Evolutionary conservation across 1,284 basidiomycete species (phyloP), one percentile per base, ranked within the genome.

Genomic region (Trametes pubescens): DNA sequence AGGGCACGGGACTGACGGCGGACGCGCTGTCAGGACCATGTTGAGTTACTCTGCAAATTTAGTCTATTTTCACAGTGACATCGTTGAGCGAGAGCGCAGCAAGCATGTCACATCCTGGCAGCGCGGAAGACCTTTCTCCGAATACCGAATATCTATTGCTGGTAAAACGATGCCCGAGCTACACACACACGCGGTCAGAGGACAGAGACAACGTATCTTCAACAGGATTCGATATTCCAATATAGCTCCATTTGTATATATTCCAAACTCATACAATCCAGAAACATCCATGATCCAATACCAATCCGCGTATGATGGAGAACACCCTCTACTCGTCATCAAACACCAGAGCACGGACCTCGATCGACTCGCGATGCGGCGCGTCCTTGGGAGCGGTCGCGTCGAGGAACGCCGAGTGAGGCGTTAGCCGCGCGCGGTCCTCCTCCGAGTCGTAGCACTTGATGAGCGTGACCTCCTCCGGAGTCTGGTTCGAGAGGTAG

Each of bases 321-420:
- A 4, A 13, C 21, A 16, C 35, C 22, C 43, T 47, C 51, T 64
- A 73, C 69, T 73, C 70, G 10, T 44, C 62, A 47, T 78, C 79
- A 61, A 81, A 81, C 16, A 81, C 78, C 54, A 82, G 67, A 44
- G 74, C 75, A 14, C 80, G 70, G n/a, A 81, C 72, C 72, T 82
- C 81, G 51, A 82, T 81, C 40, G 78, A 80, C 75, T 80, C 76
- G 60, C 80, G 75, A 43, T 77, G 74, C 6, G 80, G 80, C 8
- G 80, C 81, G 35, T 79, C 76, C 43, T 64, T 64, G 13, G 80
- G 78, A 43, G 78, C 80, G 10, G 73, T 73, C 21, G 68, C 65
- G 65, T 84, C 82, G 46, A 67, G 40, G 70, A 84, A 84, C 2
- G 82, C 83, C 2, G 79, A 77, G 61, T 85, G 84, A 6, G 83